Base-by-base conservation (phyloP, 306 rosid species). In the Quercus gilva region DNA sequence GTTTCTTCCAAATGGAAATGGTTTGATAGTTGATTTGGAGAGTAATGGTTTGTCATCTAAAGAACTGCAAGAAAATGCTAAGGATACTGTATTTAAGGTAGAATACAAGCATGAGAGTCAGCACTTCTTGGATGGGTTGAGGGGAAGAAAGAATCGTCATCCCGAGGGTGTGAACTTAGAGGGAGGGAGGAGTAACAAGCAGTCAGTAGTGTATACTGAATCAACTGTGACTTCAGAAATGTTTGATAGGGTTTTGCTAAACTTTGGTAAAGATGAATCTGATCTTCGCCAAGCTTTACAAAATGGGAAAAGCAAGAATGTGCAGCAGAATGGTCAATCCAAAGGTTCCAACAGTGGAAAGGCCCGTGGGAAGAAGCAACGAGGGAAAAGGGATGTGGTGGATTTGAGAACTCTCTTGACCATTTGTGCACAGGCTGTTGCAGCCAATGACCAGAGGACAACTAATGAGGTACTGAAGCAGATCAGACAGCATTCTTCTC, bases 391-490 rank as follows among this genome's bases (percentile, higher is more conserved):
- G 63, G 85, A 78, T 17, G 76, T 64, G 71, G 85, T 81, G 59
- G 88, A 85, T 61, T 85, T 85, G 80, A 81, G 83, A 70, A 81
- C 76, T 71, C 83, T 81, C 37, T 71, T 81, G 77, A 85, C 85
- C 3, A 78, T 61, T 6, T 81, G 88, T 85, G 88, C 88, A 41
- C 88, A 78, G 11, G 76, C 88, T 15, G 77, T 81, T 63, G 83
- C 88, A 53, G 65, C 81, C 49, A 74, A 71, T 56, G 85, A 81
- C 69, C 60, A 74, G 55, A 78, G 83, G 68, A 56, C 60, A 13
- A 67, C 79, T 23, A 71, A 70, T 53, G 79, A 78, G 55, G 69
- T 85, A 14, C 80, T 85, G 57, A 81, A 78, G 83, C 85, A 67
- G 78, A 85, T 85, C 76, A 81, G 85, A 56, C 81, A 63, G 6